Conservation (phyloP, 2,329 filamentous ascomycete genomes). For the Lachnellula arida region DNA sequence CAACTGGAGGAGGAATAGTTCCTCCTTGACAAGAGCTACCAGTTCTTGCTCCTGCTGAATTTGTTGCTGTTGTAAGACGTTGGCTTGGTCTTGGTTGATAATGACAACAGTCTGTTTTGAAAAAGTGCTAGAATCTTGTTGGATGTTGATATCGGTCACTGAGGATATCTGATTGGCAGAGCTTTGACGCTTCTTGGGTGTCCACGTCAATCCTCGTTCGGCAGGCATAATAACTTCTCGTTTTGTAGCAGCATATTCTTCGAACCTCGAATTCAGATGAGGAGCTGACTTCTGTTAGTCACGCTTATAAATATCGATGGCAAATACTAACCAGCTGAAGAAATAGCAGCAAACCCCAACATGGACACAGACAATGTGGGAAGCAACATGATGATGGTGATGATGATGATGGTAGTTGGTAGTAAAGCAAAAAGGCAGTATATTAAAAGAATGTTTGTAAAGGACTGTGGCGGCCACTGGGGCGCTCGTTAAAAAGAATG, state of each 20-base stretch:
- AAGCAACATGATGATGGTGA: conserved; percentile 25
- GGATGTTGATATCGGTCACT: conserved; percentile 5
- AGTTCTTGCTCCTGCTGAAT: conserved; percentile 11
- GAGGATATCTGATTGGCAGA: conserved; percentile 5
- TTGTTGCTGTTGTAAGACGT: conserved; percentile 11
- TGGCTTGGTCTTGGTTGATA: conserved; percentile 16
- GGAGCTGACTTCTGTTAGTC: conserved; percentile 21
- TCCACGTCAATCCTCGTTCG: conserved; percentile 22
- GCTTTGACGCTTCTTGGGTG: conserved; percentile 8
- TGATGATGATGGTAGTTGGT: conserved; percentile 10
- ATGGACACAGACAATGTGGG: conserved; percentile 17
- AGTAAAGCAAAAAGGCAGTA: conserved; percentile 8
- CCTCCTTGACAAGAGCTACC: conserved; percentile 16
- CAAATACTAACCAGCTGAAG: conserved; percentile 21
- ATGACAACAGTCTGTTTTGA: conserved; percentile 10
- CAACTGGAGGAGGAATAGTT: conserved; percentile 12
- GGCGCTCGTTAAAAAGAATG: conserved; percentile 29
- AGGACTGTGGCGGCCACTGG: conserved; percentile 27
- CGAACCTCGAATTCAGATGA: conserved; percentile 19
- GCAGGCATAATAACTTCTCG: conserved; percentile 15
- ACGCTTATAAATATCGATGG: background rate
- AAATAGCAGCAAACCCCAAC: conserved; percentile 22
- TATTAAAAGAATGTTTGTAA: conserved; percentile 19
- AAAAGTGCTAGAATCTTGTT: conserved; percentile 8
- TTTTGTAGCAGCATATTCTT: conserved; percentile 7